Conservation (phyloP, 345 rosid genomes). For the Pistacia vera region DNA sequence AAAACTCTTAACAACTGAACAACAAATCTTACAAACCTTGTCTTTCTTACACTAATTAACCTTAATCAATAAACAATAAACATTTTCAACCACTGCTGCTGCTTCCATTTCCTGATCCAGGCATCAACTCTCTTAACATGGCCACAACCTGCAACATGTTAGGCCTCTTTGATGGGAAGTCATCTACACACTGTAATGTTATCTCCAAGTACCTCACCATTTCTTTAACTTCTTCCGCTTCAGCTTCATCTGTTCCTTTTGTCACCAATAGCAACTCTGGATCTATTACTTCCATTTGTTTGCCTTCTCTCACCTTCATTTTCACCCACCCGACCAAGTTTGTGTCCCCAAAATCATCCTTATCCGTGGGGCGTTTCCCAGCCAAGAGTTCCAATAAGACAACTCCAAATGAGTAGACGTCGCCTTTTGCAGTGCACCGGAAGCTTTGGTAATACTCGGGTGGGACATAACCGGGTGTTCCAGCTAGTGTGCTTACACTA, state of each 20-base stretch:
- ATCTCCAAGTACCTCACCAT: slow-evolving; percentile 84
- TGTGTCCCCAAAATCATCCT: slow-evolving; percentile 98
- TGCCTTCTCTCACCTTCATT: slow-evolving; percentile 83
- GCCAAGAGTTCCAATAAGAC: slow-evolving; percentile 87
- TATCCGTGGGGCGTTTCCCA: slow-evolving; percentile 90
- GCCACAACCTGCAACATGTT: slow-evolving; percentile 94
- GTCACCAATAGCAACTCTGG: slow-evolving; percentile 55
- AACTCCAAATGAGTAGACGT: slow-evolving; percentile 89
- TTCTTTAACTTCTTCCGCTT: slow-evolving; percentile 67
- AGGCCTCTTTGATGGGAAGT: slow-evolving; percentile 84
- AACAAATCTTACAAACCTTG: slow-evolving; percentile 27
- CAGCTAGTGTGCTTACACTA: slow-evolving; percentile 94
- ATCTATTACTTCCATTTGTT: slow-evolving; percentile 92
- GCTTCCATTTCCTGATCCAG: slow-evolving; percentile 58
- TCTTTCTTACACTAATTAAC: slow-evolving; percentile 21
- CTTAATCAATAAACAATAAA: slow-evolving; percentile 20
- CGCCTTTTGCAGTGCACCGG: slow-evolving; percentile 93
- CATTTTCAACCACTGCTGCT: slow-evolving; percentile 50
- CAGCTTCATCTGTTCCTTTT: slow-evolving; percentile 50
- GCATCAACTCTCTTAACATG: slow-evolving; percentile 74
- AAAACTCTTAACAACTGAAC: slow-evolving; percentile 20
- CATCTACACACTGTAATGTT: slow-evolving; percentile 82
- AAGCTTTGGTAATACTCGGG: slow-evolving; percentile 98
- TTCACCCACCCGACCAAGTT: slow-evolving; percentile 97
- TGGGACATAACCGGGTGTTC: slow-evolving; percentile 96